Percentiles rank a stretch among this genome's conserved stretches.
These are phyloP conservation scores for Coniochaeta prunicola DNA, from an alignment of 2,329 filamentous ascomycete genomes.

Conservation along the genomic window DNA sequence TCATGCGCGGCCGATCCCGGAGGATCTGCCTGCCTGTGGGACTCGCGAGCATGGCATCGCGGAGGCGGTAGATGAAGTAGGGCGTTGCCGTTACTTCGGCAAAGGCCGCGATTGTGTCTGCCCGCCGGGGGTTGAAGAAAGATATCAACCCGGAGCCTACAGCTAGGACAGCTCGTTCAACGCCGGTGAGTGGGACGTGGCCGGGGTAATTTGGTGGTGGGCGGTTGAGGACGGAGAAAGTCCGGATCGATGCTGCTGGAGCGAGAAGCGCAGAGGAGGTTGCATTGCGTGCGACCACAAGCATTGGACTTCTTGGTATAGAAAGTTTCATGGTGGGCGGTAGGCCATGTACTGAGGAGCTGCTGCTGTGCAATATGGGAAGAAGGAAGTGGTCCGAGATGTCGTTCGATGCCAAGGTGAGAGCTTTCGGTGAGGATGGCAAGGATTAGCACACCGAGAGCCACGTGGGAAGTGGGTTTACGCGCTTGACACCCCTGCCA, in stretches of 20 bases:
- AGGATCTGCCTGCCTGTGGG: slow-evolving; percentile 86
- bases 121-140: slow-evolving; percentile 70
- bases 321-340: slow-evolving; percentile 13
- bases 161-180: slow-evolving; percentile 69
- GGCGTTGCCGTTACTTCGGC: slow-evolving; percentile 92
- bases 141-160: slow-evolving; percentile 57
- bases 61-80: slow-evolving; percentile 89
- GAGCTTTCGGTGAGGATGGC: slow-evolving; percentile 6
- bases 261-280: not conserved
- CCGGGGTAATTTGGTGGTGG: slow-evolving; percentile 83
- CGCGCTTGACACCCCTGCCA: not conserved
- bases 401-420: slow-evolving; percentile 11
- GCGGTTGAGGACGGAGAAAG: slow-evolving; percentile 78
- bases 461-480: not conserved
- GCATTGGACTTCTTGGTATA: slow-evolving; percentile 1
- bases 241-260: slow-evolving; percentile 6
- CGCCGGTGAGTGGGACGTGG: slow-evolving; percentile 77
- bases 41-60: slow-evolving; percentile 79
- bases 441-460: not conserved
- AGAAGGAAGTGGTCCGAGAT: slow-evolving; percentile 1
- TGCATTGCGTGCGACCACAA: not conserved
- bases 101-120: slow-evolving; percentile 91
- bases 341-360: not conserved
- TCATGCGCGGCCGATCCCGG: slow-evolving; percentile 81
- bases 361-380: not conserved